phyloP scores from a whole-genome alignment of 495 filamentous ascomycete species.

The Neurospora terricola region DNA sequence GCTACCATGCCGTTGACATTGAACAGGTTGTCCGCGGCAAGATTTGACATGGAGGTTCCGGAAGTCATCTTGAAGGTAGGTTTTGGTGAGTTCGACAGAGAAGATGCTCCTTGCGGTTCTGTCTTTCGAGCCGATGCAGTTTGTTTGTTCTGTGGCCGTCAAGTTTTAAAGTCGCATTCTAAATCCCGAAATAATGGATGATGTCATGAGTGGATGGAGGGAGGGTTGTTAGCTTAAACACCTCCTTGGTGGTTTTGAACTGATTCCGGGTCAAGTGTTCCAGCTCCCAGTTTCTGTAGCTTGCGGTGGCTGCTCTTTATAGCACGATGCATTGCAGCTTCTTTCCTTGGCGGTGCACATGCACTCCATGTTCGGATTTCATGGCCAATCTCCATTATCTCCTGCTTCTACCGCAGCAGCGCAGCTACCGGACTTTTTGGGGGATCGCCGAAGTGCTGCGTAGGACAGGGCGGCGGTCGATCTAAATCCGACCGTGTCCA shows the following conservation, averaged over 20 bases:
- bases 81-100: background rate
- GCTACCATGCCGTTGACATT: constrained; percentile 50
- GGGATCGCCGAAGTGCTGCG: background rate
- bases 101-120: background rate
- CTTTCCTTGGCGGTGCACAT: background rate
- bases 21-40: constrained; percentile 30
- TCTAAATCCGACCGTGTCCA: background rate
- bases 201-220: background rate
- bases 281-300: background rate
- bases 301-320: background rate
- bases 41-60: background rate
- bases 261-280: background rate
- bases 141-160: background rate
- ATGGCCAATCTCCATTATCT: background rate
- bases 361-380: background rate
- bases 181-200: background rate
- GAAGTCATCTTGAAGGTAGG: background rate
- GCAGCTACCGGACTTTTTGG: background rate
- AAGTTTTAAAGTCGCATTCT: background rate
- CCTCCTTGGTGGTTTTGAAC: background rate
- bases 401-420: background rate
- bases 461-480: background rate
- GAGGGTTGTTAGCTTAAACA: background rate
- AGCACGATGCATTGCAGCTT: background rate
- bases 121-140: background rate